Percentiles rank a stretch among this genome's conserved stretches.
phyloP scores from a whole-genome alignment of 2,329 filamentous ascomycete species.

The Diaporthe aspalathi region DNA sequence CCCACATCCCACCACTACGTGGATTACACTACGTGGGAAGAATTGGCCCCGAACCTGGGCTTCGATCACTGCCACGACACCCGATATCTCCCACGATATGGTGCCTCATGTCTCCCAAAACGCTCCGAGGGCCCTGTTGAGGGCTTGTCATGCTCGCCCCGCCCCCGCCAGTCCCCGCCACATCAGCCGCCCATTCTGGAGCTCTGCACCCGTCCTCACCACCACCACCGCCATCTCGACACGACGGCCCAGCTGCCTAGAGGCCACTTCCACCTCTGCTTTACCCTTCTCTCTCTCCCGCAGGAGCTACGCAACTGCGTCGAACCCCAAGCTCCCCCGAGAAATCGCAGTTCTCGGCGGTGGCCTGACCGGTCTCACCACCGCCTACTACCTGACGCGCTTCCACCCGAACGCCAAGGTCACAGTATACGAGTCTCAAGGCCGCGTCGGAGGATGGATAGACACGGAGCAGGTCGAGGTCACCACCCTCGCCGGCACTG shows the following conservation, averaged over 20 bases:
- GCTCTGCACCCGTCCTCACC: not conserved
- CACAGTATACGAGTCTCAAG: constrained; percentile 81
- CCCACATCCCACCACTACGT: not conserved
- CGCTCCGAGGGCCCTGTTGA: constrained; percentile 34
- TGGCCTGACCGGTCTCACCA: constrained; percentile 83
- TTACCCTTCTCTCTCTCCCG: not conserved
- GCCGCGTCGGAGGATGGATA: constrained; percentile 86
- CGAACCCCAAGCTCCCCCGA: constrained; percentile 34
- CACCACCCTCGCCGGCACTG: constrained; percentile 62
- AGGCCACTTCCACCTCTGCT: not conserved
- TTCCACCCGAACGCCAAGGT: constrained; percentile 75
- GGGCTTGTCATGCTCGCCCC: not conserved
- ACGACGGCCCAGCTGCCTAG: not conserved
- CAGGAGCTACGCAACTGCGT: constrained; percentile 26
- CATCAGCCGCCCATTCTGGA: constrained; percentile 13
- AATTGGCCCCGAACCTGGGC: not conserved
- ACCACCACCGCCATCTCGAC: not conserved
- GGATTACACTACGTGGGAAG: too few relatives aligned
- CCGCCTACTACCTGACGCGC: constrained; percentile 80
- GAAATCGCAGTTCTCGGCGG: constrained; percentile 79
- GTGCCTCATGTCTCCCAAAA: constrained; percentile 32
- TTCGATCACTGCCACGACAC: not conserved
- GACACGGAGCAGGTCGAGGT: constrained; percentile 72
- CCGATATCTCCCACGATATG: constrained; percentile 28
- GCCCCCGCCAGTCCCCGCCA: not conserved